These are phyloP conservation scores for Rhynchospora breviuscula DNA, from an alignment of 176 grass and related monocot genomes.

Conservation along the genomic window DNA sequence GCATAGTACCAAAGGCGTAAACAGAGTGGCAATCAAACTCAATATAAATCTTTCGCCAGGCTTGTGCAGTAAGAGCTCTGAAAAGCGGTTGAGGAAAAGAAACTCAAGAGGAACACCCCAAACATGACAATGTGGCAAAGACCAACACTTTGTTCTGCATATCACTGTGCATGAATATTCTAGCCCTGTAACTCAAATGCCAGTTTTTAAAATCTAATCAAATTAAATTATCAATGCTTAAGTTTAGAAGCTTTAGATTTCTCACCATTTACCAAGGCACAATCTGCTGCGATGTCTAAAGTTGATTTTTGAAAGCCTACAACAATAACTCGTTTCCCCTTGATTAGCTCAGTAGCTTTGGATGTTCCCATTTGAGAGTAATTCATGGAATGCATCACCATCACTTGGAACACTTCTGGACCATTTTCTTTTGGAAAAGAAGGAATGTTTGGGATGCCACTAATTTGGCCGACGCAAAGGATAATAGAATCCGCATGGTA, in stretches of 20 bases:
- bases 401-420: slow-evolving; percentile 9
- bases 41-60: slow-evolving; percentile 28
- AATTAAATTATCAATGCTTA: neutral
- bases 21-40: slow-evolving; percentile 26
- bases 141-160: slow-evolving; percentile 18
- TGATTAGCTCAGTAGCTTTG: slow-evolving; percentile 6
- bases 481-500: slow-evolving; percentile 27
- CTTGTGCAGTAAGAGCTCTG: slow-evolving; percentile 31
- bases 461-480: slow-evolving; percentile 31
- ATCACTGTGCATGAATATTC: slow-evolving; percentile 32
- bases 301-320: slow-evolving; percentile 30
- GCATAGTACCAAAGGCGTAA: slow-evolving; percentile 31
- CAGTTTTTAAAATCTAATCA: neutral
- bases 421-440: slow-evolving; percentile 5
- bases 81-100: slow-evolving; percentile 30
- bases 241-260: neutral
- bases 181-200: slow-evolving; percentile 1
- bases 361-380: slow-evolving; percentile 1
- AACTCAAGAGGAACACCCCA: slow-evolving; percentile 27
- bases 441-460: slow-evolving; percentile 26
- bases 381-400: slow-evolving; percentile 25
- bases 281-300: slow-evolving; percentile 32
- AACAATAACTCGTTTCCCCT: slow-evolving; percentile 11
- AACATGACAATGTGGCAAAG: neutral
- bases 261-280: slow-evolving; percentile 24